Conservation (phyloP, 305 asterid species). For the Fraxinus greggii region DNA sequence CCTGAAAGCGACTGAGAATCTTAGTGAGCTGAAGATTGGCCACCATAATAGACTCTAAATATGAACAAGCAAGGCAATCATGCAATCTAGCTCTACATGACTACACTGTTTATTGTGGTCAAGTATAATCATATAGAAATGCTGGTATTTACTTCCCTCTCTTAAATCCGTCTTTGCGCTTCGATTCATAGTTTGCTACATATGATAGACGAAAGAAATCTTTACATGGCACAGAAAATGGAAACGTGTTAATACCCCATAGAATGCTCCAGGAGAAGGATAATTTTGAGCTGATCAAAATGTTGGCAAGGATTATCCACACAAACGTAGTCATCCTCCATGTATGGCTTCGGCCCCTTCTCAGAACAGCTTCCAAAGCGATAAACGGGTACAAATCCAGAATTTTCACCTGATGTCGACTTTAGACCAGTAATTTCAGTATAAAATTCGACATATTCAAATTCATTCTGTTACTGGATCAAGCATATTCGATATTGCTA, state of each 20-base stretch:
- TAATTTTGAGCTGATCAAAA: conserved; percentile 41
- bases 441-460: neutral
- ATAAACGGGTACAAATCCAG: conserved; percentile 53
- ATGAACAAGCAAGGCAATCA: neutral
- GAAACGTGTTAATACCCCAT: conserved; percentile 62
- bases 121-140: neutral
- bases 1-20: conserved; percentile 43
- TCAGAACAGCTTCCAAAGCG: conserved; percentile 92
- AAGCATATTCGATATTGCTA: neutral
- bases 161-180: neutral
- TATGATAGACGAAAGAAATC: neutral
- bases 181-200: neutral
- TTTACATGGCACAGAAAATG: neutral
- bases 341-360: conserved; percentile 75
- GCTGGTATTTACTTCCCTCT: neutral
- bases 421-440: conserved; percentile 28
- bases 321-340: conserved; percentile 88
- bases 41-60: neutral
- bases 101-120: neutral
- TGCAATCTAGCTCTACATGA: neutral
- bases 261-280: conserved; percentile 74
- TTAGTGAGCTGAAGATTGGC: conserved; percentile 1
- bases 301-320: conserved; percentile 68
- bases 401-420: conserved; percentile 44
- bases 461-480: neutral